Base-by-base conservation (phyloP, 2,329 filamentous ascomycete genomes). In the Orbilia blumenaviensis region DNA sequence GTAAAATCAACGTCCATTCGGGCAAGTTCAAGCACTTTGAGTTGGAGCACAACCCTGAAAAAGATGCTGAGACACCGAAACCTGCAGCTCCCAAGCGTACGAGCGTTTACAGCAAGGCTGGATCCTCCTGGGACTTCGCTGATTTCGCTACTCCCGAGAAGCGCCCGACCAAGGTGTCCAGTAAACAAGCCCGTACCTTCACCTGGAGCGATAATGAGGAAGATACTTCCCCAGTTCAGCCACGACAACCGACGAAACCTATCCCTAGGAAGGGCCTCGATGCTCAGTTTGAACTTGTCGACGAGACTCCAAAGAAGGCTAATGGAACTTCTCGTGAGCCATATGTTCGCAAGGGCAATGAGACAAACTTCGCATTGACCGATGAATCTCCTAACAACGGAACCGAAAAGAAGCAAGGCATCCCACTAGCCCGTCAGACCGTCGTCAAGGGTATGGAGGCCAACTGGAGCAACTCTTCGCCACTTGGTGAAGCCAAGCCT, bases 61-160 rank as follows among this genome's bases (percentile, higher is more conserved):
- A 83, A 16, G 84, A 85, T 12, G 81, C 84, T 78, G 81, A 84
- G n/a, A 84, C 74, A 29, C 77, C 76, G 25, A 77, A 76, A 18
- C 62, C 71, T 66, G 72, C 21, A 64, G 79, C 77, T 77, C 80
- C 78, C 12, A 80, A 81, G 44, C 80, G 81, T 32, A 66, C 50
- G 4, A 75, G 69, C 12, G 56, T 86, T 63, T 87, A 86, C 81
- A 85, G 86, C 66, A 92, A 91, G 84, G 90, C 92, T 81, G 85
- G 86, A 73, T 89, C 89, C 78, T 90, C 92, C 77, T 97, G 94
- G 93, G 89, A 89, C 56, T 98, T 98, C 83, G 89, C 92, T 77
- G 93, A 97, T 83, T 96, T 96, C 80, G 85, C 85, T 14, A 97
- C 94, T 0, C 94, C 94, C 0, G 87, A 90, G 78, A 97, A 96